phyloP scores from a whole-genome alignment of 2,329 filamentous ascomycete genomes.

The Stemphylium beticola region DNA sequence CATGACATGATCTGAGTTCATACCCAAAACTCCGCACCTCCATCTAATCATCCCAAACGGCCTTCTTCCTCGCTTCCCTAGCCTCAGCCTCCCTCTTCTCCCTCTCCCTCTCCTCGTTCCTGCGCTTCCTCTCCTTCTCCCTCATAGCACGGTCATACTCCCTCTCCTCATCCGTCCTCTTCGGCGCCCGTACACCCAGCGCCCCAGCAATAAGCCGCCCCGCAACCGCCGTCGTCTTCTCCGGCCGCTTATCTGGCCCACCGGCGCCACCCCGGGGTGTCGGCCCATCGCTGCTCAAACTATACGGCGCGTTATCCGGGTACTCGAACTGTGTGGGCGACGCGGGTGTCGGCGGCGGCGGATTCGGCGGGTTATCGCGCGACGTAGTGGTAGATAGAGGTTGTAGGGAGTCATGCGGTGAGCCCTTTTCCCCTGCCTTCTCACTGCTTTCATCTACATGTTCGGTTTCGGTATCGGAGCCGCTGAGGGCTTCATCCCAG shows the following conservation, averaged over 20 bases:
- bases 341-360: conserved; percentile 46
- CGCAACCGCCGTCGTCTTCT: conserved; percentile 93
- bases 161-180: conserved; percentile 84
- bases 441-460: not conserved
- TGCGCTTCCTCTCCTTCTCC: conserved; percentile 81
- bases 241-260: conserved; percentile 62
- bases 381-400: conserved; percentile 24
- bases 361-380: conserved; percentile 26
- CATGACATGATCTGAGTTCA: not conserved
- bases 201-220: conserved; percentile 88
- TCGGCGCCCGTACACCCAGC: conserved; percentile 79
- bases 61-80: conserved; percentile 74
- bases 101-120: conserved; percentile 73
- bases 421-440: not conserved
- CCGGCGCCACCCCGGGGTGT: conserved; percentile 33
- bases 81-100: conserved; percentile 68
- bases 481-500: conserved; percentile 74
- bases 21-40: not conserved
- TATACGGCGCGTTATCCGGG: conserved; percentile 33
- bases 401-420: conserved; percentile 20
- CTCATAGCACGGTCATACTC: conserved; percentile 83
- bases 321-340: conserved; percentile 45
- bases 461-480: conserved; percentile 44
- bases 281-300: conserved; percentile 11
- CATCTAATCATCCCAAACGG: conserved; percentile 77